Evolutionary conservation across 139 green algal species (phyloP).

Genomic region (Marvania coccoides): DNA sequence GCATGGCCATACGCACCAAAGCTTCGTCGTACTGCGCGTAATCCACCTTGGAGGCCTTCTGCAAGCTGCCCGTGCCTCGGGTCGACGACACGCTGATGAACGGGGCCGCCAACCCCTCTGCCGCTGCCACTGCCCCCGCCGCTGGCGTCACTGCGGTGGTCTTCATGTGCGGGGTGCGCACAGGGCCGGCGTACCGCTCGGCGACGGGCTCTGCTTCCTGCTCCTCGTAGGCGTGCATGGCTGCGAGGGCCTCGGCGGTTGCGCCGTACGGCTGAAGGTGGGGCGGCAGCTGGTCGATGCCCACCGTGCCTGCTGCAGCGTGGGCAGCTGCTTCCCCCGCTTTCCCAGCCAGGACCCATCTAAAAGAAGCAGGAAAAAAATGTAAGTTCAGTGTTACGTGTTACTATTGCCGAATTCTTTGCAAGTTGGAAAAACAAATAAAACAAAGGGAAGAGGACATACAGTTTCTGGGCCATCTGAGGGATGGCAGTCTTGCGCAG

Average conservation of each 20-base stretch:
- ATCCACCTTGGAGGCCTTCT: not conserved
- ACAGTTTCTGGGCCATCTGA: slow-evolving; percentile 10
- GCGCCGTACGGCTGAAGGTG: not conserved
- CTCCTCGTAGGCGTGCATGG: too few species aligned
- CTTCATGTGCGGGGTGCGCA: too few species aligned
- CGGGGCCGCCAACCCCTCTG: not conserved
- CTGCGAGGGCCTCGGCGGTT: not conserved
- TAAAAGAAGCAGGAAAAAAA: too few species aligned
- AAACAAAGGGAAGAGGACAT: too few species aligned
- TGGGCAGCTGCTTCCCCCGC: slow-evolving; percentile 1
- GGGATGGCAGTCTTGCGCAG: not conserved
- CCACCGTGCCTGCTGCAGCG: not conserved
- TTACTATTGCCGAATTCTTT: too few species aligned
- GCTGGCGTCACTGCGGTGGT: too few species aligned
- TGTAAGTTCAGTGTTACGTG: too few species aligned
- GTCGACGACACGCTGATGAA: not conserved
- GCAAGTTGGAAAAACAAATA: too few species aligned
- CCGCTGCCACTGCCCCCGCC: not conserved
- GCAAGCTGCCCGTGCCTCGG: not conserved
- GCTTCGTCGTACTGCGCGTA: slow-evolving; percentile 1
- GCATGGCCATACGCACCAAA: slow-evolving; percentile 1
- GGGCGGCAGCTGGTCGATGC: not conserved
- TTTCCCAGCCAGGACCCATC: slow-evolving; percentile 15
- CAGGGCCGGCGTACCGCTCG: too few species aligned
- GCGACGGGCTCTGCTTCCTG: too few species aligned